Evolutionary conservation across 2,329 filamentous ascomycete species (phyloP), one percentile per base, ranked within the genome.

Genomic region (Davidsoniella virescens): DNA sequence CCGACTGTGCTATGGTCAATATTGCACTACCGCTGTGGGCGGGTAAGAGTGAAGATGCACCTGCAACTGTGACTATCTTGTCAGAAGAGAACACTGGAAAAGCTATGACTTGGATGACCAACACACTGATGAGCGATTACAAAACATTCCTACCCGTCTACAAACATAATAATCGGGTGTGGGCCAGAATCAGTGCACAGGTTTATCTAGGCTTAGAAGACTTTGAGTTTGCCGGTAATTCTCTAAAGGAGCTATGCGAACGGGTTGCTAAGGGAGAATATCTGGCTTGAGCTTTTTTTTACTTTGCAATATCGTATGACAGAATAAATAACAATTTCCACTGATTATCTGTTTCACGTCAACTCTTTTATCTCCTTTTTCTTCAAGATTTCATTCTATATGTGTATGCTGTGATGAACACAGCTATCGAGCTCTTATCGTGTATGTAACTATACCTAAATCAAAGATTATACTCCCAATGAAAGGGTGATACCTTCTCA

Each of bases 141-240:
- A 71, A 80, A 50, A 92, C 87, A 0, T 90, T 86, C 58, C 64
- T 92, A 47, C 70, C 80, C 1, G 60, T 84, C 2, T 77, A 78
- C 52, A 63, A 71, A 7, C 78, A 87, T 56, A 70, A 65, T 0
- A 73, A 72, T 0, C 70, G 70, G 49, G 74, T 80, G 61, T 94
- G 83, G 83, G 69, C 73, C 0, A 69, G 90, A 45, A 59, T 94
- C 44, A 87, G 83, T 60, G 85, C 76, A 12, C 87, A 94, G 69
- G 73, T 92, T 0, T 96, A 92, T 61, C 65, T 95, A n/a, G 85
- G 86, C 23, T 61, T 81, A 55, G 70, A 70, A 10, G 87, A 95
- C 63, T 94, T 92, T 59, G 75, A 82, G 60, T 84, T 76, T 74
- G 72, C 73, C 3, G 84, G 71, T 0, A 60, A 68, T 47, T 66